phyloP scores from a whole-genome alignment of 129 eudicot species.

The Centaurea solstitialis region DNA sequence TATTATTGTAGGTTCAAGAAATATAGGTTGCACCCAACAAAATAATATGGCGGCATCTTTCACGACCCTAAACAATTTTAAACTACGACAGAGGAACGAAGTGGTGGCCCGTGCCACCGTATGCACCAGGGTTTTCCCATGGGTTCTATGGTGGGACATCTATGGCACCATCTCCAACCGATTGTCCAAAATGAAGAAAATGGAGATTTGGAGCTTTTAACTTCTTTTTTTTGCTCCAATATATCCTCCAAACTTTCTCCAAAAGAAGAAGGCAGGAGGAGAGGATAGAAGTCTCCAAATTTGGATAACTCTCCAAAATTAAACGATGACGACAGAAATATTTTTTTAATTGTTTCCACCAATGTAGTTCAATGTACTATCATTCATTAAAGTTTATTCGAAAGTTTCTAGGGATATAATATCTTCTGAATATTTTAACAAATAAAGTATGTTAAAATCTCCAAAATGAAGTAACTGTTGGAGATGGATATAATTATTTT shows the following conservation, averaged over 20 bases:
- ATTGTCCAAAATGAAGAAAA: background rate
- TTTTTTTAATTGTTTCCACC: background rate
- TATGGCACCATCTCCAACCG: background rate
- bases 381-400: background rate
- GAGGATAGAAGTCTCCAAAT: too few species aligned
- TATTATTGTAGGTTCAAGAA: too few species aligned
- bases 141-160: too few species aligned
- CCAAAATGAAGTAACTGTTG: background rate
- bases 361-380: background rate
- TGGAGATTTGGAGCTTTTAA: background rate
- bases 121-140: too few species aligned
- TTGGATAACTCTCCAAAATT: background rate
- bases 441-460: background rate
- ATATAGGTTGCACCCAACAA: too few species aligned
- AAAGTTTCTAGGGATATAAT: background rate
- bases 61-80: too few species aligned
- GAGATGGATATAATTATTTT: background rate
- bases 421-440: background rate
- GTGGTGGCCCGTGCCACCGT: too few species aligned
- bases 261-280: too few species aligned
- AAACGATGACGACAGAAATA: background rate
- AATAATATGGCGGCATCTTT: too few species aligned
- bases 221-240: background rate
- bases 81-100: too few species aligned
- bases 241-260: background rate